phyloP scores from a whole-genome alignment of 1,139 yeast genomes.

The Nakaseomyces uthaithaninus region DNA sequence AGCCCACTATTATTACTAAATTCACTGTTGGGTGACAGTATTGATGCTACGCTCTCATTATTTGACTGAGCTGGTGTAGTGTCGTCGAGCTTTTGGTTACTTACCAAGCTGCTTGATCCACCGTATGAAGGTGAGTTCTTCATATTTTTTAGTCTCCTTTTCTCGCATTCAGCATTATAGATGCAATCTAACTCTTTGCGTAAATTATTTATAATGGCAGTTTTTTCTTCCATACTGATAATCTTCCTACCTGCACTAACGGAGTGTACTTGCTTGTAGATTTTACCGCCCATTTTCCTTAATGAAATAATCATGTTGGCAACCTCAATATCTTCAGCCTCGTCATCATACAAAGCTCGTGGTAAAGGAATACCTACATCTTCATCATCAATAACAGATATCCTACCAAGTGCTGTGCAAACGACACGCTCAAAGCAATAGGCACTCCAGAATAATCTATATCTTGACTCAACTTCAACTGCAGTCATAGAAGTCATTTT shows the following conservation, averaged over 20 bases:
- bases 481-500: slow-evolving; percentile 27
- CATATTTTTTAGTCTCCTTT: slow-evolving; percentile 18
- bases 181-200: slow-evolving; percentile 39
- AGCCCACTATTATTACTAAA: not conserved
- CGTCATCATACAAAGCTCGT: slow-evolving; percentile 34
- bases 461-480: slow-evolving; percentile 36
- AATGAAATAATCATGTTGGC: slow-evolving; percentile 37
- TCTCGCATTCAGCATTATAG: slow-evolving; percentile 28
- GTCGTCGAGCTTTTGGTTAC: no score
- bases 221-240: slow-evolving; percentile 29
- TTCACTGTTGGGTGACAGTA: not conserved
- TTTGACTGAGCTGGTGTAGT: not conserved
- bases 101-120: no score
- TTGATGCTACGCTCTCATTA: not conserved
- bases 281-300: slow-evolving; percentile 38
- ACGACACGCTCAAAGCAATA: slow-evolving; percentile 42
- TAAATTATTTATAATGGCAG: slow-evolving; percentile 29
- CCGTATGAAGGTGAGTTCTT: not conserved
- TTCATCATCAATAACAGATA: slow-evolving; percentile 40
- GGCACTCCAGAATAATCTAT: slow-evolving; percentile 44
- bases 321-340: slow-evolving; percentile 35
- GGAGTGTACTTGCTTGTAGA: slow-evolving; percentile 38
- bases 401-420: slow-evolving; percentile 39
- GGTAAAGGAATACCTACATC: slow-evolving; percentile 42
- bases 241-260: slow-evolving; percentile 32